These are phyloP conservation scores for Dactylellina sp. DNA, from an alignment of 2,329 filamentous ascomycete species.

Conservation along the genomic window DNA sequence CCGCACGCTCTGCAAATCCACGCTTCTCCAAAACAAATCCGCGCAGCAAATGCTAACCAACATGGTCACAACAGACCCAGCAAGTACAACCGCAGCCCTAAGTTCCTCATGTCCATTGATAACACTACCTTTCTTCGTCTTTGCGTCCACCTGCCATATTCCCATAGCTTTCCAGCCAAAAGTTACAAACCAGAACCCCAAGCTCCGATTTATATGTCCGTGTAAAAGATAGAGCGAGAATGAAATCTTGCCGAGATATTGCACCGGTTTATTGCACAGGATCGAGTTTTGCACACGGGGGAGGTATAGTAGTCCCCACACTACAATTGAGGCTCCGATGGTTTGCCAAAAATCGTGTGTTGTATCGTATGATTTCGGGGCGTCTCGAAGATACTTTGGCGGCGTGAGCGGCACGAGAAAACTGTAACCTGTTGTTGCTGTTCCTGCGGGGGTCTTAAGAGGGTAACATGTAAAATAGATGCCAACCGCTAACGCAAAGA, in stretches of 20 bases:
- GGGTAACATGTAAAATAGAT: slow-evolving; percentile 26
- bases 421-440: slow-evolving; percentile 19
- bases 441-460: background rate
- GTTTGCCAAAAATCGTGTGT: slow-evolving; percentile 25
- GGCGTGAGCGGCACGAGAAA: slow-evolving; percentile 12
- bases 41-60: slow-evolving; percentile 14
- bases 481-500: background rate
- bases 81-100: slow-evolving; percentile 4
- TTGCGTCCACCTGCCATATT: slow-evolving; percentile 1
- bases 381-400: slow-evolving; percentile 4
- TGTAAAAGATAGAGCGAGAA: slow-evolving; percentile 38
- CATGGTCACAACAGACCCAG: slow-evolving; percentile 11
- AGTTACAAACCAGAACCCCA: slow-evolving; percentile 10
- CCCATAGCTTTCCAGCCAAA: slow-evolving; percentile 13
- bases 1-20: slow-evolving; percentile 36
- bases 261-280: slow-evolving; percentile 18
- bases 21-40: slow-evolving; percentile 35
- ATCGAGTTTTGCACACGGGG: slow-evolving; percentile 8
- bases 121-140: background rate
- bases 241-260: slow-evolving; percentile 33
- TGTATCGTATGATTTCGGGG: background rate
- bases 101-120: slow-evolving; percentile 5
- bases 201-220: slow-evolving; percentile 20
- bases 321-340: slow-evolving; percentile 19
- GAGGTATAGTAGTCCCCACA: slow-evolving; percentile 14